Evolutionary conservation across 345 rosid species (phyloP).

Genomic region (Hibiscus trionum): DNA sequence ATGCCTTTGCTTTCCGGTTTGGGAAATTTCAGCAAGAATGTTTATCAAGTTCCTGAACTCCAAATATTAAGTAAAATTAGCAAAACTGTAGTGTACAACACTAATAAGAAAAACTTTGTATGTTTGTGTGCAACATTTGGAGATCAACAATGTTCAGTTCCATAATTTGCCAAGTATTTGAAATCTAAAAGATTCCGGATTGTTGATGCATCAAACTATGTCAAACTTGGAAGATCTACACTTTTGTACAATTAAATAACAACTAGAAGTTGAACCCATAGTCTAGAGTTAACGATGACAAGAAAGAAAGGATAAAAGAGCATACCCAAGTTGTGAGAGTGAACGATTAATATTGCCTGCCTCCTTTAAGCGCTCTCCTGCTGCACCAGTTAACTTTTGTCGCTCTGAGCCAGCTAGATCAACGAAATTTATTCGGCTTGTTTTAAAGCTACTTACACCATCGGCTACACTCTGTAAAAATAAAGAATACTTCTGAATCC

Average conservation of each 20-base stretch:
- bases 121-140: no score
- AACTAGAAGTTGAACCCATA: not conserved
- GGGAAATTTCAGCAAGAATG: conserved; percentile 97
- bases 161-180: not conserved
- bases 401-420: conserved; percentile 98
- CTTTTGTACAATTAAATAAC: not conserved
- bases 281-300: not conserved
- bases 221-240: not conserved
- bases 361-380: conserved; percentile 93
- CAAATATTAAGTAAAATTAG: conserved; percentile 15
- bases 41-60: conserved; percentile 87
- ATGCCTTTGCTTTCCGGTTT: conserved; percentile 94
- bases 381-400: conserved; percentile 91
- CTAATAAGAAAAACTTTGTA: not conserved
- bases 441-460: conserved; percentile 84
- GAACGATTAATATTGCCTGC: conserved; percentile 96
- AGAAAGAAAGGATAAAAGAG: not conserved
- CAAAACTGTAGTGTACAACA: not conserved
- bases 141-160: not conserved
- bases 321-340: conserved; percentile 98
- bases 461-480: conserved; percentile 58
- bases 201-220: not conserved
- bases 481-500: conserved; percentile 11
- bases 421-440: conserved; percentile 95
- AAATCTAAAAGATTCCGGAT: not conserved